Evolutionary conservation across 257 asterid species (phyloP), one percentile per base, ranked within the genome.

Genomic region (Lantana camara): DNA sequence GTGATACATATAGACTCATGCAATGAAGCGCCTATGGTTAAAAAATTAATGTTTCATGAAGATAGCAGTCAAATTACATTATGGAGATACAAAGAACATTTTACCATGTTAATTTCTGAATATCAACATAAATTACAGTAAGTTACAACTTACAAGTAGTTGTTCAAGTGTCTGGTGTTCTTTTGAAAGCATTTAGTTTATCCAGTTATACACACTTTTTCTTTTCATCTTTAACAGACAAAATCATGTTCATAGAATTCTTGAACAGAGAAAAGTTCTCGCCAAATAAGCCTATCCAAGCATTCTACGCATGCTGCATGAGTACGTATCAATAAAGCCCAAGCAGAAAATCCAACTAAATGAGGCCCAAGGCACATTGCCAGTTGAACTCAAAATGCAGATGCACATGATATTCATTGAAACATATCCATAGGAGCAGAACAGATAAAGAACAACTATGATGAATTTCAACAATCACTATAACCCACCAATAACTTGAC

Each of bases 361-460:
- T 32, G 51, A 58, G 42, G 41, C 30, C 64, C 37, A 42, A 27
- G 59, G 51, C 42, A 57, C 10, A 19, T 29, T 45, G 57, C 30
- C 27, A 27, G 40, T 27, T 40, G 34, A 16, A 23, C 55, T 41
- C 62, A 53, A 14, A 23, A 5, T 42, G 35, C 24, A 54, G 15
- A 24, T 19, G 37, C 29, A 15, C 19, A 20, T 15, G 11, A 63
- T 34, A 17, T 45, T 62, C 15, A 66, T n/a, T 51, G 19, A 41
- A 14, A 66, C 46, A 44, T 54, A 22, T 21, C 65, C 54, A 34
- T 9, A 11, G 41, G 17, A 13, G 61, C 9, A 20, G 5, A 21
- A 32, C 48, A 11, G 22, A 40, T 13, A 24, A 15, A 42, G 2
- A 44, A 44, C 21, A 14, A 16, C 16, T 9, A 44, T n/a, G n/a